Evolutionary conservation across 169 alveolate genomes (phyloP).

Genomic region (Ichthyophthirius multifiliis): DNA sequence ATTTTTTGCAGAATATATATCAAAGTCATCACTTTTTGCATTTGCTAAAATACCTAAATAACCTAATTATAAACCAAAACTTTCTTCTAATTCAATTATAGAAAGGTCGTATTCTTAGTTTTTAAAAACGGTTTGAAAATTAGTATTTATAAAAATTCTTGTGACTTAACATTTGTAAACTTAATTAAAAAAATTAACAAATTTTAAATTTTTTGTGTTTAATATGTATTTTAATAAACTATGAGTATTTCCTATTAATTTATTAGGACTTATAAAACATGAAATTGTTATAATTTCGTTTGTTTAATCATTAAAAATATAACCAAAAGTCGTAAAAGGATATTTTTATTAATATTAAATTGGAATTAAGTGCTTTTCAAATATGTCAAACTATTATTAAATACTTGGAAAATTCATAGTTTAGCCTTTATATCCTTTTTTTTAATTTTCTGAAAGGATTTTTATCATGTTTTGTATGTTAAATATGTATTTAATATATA

Average conservation of each 20-base stretch:
- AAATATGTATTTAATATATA: too few relatives aligned
- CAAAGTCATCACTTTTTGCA: conserved; percentile 11
- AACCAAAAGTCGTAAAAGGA: not conserved
- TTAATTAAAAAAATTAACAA: not conserved
- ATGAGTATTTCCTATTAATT: not conserved
- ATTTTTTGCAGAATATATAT: not conserved
- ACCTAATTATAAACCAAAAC: not conserved
- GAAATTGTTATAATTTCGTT: not conserved
- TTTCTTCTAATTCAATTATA: not conserved
- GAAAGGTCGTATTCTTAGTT: not conserved
- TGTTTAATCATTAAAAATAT: not conserved
- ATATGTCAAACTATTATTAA: too few relatives aligned
- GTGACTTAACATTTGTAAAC: not conserved
- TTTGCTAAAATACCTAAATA: not conserved
- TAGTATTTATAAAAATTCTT: not conserved
- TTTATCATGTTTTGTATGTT: too few relatives aligned
- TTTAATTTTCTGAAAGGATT: too few relatives aligned
- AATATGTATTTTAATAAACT: not conserved
- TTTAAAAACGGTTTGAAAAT: not conserved
- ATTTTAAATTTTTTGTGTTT: not conserved
- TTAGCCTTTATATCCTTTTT: too few relatives aligned
- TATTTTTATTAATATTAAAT: too few relatives aligned
- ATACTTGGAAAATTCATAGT: too few relatives aligned
- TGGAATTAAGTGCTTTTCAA: too few relatives aligned
- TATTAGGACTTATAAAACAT: not conserved